Evolutionary conservation across 108 stramenopile genomes (phyloP).

Genomic region (Hondaea fermentalgiana): DNA sequence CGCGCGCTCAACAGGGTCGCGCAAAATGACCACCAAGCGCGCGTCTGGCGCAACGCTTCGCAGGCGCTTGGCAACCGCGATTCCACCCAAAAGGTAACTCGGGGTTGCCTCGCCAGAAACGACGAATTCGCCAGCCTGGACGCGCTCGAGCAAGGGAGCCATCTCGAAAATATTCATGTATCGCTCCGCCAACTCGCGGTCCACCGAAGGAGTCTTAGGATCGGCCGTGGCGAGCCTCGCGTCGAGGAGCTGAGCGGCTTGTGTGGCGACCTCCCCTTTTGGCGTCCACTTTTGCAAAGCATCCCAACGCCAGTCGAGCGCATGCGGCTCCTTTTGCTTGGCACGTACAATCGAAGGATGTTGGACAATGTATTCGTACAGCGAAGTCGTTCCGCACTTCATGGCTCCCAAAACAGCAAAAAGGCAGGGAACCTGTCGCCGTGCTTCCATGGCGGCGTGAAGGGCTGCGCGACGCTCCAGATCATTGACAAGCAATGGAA

Average conservation of each 20-base stretch:
- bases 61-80: constrained; percentile 63
- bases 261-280: background rate
- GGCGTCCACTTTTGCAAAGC: constrained; percentile 11
- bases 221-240: background rate
- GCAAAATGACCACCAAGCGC: constrained; percentile 74
- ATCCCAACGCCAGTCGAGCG: constrained; percentile 89
- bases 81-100: constrained; percentile 77
- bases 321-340: constrained; percentile 86
- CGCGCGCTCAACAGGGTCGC: constrained; percentile 84
- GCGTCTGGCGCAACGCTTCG: constrained; percentile 43
- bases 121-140: constrained; percentile 53
- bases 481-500: background rate
- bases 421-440: background rate
- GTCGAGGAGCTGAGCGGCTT: background rate
- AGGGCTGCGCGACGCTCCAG: background rate
- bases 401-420: constrained; percentile 80
- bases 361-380: constrained; percentile 83
- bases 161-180: constrained; percentile 68
- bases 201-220: background rate
- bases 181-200: constrained; percentile 42
- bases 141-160: constrained; percentile 9
- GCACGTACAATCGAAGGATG: constrained; percentile 74
- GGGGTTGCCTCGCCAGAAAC: constrained; percentile 91
- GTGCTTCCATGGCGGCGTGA: background rate
- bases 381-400: constrained; percentile 86